Base-by-base conservation (phyloP, 306 rosid genomes). In the Cajanus cajan region DNA sequence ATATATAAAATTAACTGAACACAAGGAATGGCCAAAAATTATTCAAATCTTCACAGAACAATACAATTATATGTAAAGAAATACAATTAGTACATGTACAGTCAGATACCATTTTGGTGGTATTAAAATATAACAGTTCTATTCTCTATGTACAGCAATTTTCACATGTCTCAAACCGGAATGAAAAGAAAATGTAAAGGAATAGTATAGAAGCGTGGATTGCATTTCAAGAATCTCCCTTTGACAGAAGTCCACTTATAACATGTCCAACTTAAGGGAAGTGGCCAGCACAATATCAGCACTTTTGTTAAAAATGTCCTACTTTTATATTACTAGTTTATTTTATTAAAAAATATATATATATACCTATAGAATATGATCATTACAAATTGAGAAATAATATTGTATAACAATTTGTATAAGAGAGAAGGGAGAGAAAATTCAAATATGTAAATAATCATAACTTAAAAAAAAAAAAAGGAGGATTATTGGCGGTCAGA, bases 31-130 rank as follows among this genome's bases (percentile, higher is more conserved):
- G 40, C 18, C 52, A 78, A 2, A 37, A 52, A 14, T 14, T 63
- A 52, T 51, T 64, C 34, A 41, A 51, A 37, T 24, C 21, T 66
- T 39, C 48, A 28, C 2, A n/a, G 18, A 43, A 78, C 43, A 14
- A n/a, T 28, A 78, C 15, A 44, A 1, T 58, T 71, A n/a, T n/a
- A n/a, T n/a, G n/a, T n/a, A n/a, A n/a, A n/a, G n/a, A n/a, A n/a
- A n/a, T n/a, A n/a, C n/a, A n/a, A n/a, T n/a, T 43, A 51, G 8
- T 70, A 40, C 36, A 10, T 3, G 59, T 45, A 78, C 63, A 69
- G 77, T 79, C 83, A 71, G 71, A 70, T 59, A 45, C 34, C 83
- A 79, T 44, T 79, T 41, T 8, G 71, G 37, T 57, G 15, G 59
- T 36, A 22, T 48, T 59, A 15, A 45, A 71, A 16, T 34, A 63